phyloP scores from a whole-genome alignment of 164 flowering plant genomes.

The Nymphaea colorata region DNA sequence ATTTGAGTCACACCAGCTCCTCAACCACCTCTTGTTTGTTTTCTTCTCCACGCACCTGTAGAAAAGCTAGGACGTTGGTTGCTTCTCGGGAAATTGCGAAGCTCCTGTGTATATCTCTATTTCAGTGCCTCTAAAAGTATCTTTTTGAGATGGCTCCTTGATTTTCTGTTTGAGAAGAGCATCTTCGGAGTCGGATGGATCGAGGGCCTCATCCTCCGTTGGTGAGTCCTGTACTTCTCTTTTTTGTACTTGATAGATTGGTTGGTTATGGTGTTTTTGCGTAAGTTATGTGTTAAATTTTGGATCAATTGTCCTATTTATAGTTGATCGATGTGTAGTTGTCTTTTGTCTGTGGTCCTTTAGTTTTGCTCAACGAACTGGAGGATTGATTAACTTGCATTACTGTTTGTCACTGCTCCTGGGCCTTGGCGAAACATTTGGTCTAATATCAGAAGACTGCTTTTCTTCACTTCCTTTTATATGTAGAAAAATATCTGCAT shows the following conservation, averaged over 20 bases:
- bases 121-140: no score
- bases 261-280: not conserved
- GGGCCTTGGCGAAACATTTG: not conserved
- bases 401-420: not conserved
- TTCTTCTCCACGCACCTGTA: not conserved
- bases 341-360: not conserved
- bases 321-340: not conserved
- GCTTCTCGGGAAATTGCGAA: not conserved
- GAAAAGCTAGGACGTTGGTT: not conserved
- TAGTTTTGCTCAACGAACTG: not conserved
- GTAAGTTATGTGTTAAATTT: not conserved
- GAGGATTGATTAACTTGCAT: not conserved
- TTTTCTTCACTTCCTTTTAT: not conserved
- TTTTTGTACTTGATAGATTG: not conserved
- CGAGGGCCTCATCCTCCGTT: constrained; percentile 1
- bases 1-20: not conserved
- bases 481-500: no score
- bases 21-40: not conserved
- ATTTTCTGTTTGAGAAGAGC: not conserved
- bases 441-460: not conserved
- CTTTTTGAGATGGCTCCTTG: no score
- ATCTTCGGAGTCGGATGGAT: not conserved
- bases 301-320: not conserved
- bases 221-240: not conserved
- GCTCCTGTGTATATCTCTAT: no score